These are phyloP conservation scores for Nemania diffusa DNA, from an alignment of 2,329 filamentous ascomycete species.

Conservation along the genomic window DNA sequence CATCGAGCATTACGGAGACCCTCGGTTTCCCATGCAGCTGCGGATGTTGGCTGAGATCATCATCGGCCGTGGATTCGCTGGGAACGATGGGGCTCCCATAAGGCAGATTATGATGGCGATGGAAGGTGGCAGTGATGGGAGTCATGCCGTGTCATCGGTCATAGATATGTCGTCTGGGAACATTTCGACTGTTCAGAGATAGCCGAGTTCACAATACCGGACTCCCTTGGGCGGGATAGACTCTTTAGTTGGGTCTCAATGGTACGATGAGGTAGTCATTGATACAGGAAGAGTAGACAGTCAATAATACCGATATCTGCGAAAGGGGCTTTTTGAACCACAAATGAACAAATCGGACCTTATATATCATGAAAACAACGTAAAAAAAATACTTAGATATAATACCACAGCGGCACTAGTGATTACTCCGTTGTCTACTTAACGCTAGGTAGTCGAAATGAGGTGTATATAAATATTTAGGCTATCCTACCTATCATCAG, in stretches of 20 bases:
- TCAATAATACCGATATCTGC: background rate
- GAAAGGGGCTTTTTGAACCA: background rate
- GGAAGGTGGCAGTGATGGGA: conserved; percentile 19
- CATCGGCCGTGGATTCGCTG: conserved; percentile 48
- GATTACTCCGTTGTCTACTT: too few species aligned
- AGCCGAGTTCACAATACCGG: background rate
- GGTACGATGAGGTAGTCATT: background rate
- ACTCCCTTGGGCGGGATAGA: background rate
- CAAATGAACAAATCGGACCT: too few species aligned
- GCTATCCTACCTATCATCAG: too few species aligned
- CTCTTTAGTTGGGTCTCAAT: background rate
- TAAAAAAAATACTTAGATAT: too few species aligned
- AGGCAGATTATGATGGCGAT: conserved; percentile 38
- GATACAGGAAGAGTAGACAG: background rate
- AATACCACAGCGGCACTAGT: too few species aligned
- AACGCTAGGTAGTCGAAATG: too few species aligned
- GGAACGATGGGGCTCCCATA: conserved; percentile 41
- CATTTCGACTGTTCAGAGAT: background rate
- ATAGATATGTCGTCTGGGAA: conserved; percentile 12
- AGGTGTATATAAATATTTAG: too few species aligned
- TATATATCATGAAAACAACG: too few species aligned
- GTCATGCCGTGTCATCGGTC: background rate
- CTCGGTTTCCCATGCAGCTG: conserved; percentile 60
- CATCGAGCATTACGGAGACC: conserved; percentile 55
- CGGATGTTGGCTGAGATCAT: conserved; percentile 59